A percentile compares a stretch with the other conserved stretches of the same genome.
phyloP scores from a whole-genome alignment of 768 basidiomycete genomes.

The Boletus bicolor region DNA sequence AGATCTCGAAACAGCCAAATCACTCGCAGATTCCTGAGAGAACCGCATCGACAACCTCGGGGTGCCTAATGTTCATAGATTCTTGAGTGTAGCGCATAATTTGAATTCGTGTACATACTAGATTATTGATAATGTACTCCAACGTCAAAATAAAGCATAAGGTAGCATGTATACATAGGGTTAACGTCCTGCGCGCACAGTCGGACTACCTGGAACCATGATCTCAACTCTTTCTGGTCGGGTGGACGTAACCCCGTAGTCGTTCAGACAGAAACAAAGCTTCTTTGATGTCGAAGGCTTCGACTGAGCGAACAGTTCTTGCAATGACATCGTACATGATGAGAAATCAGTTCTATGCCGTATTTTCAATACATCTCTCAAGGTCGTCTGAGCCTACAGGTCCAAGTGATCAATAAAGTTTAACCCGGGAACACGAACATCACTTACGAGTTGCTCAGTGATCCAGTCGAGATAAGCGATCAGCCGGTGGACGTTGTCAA shows the following conservation, averaged over 20 bases:
- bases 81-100: slow-evolving; percentile 2
- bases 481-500: slow-evolving; percentile 20
- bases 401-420: slow-evolving; percentile 2
- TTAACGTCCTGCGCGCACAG: slow-evolving; percentile 17
- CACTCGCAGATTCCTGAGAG: neutral
- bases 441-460: slow-evolving; percentile 25
- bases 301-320: slow-evolving; percentile 22
- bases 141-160: slow-evolving; percentile 8
- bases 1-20: neutral
- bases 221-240: slow-evolving; percentile 13
- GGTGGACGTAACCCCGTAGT: neutral
- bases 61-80: neutral
- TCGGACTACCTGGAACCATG: slow-evolving; percentile 23
- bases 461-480: slow-evolving; percentile 29
- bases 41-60: too few relatives aligned
- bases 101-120: slow-evolving; percentile 12
- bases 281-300: slow-evolving; percentile 6
- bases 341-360: slow-evolving; percentile 10
- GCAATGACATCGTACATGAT: slow-evolving; percentile 17
- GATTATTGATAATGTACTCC: slow-evolving; percentile 7
- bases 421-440: neutral
- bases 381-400: slow-evolving; percentile 17
- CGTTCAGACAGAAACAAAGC: slow-evolving; percentile 6
- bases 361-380: slow-evolving; percentile 11
- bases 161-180: slow-evolving; percentile 10